Conservation (phyloP, 2,329 filamentous ascomycete species). For the Waltergamsia citrina region DNA sequence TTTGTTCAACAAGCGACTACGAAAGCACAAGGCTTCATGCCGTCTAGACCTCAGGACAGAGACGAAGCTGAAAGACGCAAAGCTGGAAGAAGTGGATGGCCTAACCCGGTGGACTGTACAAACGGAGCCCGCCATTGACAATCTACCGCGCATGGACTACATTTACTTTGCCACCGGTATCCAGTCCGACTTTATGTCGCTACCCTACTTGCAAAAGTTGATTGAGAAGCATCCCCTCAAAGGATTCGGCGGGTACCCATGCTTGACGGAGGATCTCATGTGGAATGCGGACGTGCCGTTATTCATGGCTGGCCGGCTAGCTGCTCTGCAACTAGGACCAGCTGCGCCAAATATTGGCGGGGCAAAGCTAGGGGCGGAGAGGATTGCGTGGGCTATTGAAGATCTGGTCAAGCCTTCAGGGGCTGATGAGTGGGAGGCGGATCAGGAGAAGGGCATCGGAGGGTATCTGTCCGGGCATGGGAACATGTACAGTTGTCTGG, state of each 20-base stretch:
- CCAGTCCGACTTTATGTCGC: slow-evolving; percentile 47
- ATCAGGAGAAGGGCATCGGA: slow-evolving; percentile 7
- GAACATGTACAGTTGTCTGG: slow-evolving; percentile 23
- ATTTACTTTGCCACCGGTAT: slow-evolving; percentile 72
- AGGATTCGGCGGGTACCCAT: slow-evolving; percentile 57
- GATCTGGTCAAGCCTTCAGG: slow-evolving; percentile 29
- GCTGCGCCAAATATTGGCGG: slow-evolving; percentile 67
- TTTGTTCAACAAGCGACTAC: slow-evolving; percentile 53
- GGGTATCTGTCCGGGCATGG: slow-evolving; percentile 23
- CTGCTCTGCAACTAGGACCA: slow-evolving; percentile 59
- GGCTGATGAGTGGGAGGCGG: slow-evolving; percentile 6
- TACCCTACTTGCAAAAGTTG: slow-evolving; percentile 54
- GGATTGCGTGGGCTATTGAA: slow-evolving; percentile 62
- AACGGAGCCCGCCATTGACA: slow-evolving; percentile 40
- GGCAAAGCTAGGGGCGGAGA: slow-evolving; percentile 62
- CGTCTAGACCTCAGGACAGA: slow-evolving; percentile 45
- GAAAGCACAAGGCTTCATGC: slow-evolving; percentile 43
- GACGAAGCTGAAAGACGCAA: slow-evolving; percentile 43
- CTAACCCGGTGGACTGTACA: slow-evolving; percentile 28
- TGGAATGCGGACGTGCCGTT: slow-evolving; percentile 66
- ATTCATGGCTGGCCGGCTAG: slow-evolving; percentile 61
- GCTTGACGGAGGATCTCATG: slow-evolving; percentile 66
- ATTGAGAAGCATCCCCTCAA: slow-evolving; percentile 50
- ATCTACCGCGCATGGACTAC: slow-evolving; percentile 52
- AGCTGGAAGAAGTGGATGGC: slow-evolving; percentile 29